Evolutionary conservation across 2,329 filamentous ascomycete genomes (phyloP), one percentile per base, ranked within the genome.

Genomic region (Diatrype stigma): DNA sequence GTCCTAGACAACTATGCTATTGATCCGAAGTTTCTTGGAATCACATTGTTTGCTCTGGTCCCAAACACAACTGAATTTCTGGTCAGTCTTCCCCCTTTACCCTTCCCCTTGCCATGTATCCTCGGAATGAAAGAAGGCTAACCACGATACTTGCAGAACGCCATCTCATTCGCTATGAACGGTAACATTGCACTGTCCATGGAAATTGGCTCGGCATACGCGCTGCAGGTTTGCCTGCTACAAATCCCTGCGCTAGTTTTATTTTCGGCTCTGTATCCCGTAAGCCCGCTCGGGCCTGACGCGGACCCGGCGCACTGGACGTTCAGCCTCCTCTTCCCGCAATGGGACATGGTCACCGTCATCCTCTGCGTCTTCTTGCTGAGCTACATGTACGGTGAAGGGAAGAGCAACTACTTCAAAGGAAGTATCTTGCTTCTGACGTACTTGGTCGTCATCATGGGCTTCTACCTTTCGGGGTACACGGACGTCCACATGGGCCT

Each of bases 381-480:
- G 58, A 96, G 91, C 63, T 96, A 97, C 76, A 93, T 99, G 77
- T 96, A 97, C 62, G 90, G 93, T 47, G 94, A 99, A 73, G 94
- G 94, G 38, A 99, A 99, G 82, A 97, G 92, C 76, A 99, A 99
- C 71, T 99, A 99, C 72, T 99, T 99, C 83, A 99, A 99, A 75
- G 94, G 94, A 47, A 96, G 90, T 58, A 96, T 97, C 60, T 78
- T 99, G 48, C 84, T 97, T 56, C 76, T 99, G 47, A 94, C 90
- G 32, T 99, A 99, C 68, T 71, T 97, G 22, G 94, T 97, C 26
- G 90, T 99, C 46, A 76, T 96, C 26, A 82, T 90, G 42, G 94
- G 94, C 1, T 99, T 95, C 75, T 97, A 90, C 72, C 87, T 96
- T 52, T 90, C 90, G 48, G 76, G 82, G 26, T 83, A 67, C 60